Conservation (phyloP, 805 yeast species). For the Candida coquimbonensis region DNA sequence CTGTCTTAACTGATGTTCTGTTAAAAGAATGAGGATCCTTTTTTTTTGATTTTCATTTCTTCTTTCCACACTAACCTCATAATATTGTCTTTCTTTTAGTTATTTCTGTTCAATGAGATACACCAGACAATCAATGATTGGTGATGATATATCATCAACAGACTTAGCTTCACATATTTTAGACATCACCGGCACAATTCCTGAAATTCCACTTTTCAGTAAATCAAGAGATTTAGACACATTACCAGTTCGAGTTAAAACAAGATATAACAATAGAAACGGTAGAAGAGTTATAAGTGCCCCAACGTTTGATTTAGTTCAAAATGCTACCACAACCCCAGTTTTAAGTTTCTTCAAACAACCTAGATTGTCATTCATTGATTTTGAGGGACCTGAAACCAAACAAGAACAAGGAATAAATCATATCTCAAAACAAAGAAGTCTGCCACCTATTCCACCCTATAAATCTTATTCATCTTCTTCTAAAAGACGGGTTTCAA, state of each 20-base stretch:
- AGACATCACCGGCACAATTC: constrained; percentile 3
- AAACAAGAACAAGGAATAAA: background rate
- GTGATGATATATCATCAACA: constrained; percentile 4
- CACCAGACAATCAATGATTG: constrained; percentile 3
- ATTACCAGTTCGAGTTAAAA: constrained; percentile 7
- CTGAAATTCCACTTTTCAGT: background rate
- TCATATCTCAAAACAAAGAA: background rate
- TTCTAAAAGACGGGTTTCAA: background rate
- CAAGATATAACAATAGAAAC: constrained; percentile 2
- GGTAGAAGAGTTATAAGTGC: constrained; percentile 10
- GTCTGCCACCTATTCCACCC: constrained; percentile 1
- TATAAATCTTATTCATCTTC: background rate
- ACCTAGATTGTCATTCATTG: constrained; percentile 3
- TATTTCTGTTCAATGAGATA: constrained; percentile 2
- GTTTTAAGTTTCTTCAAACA: constrained; percentile 2
- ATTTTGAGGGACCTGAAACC: background rate
- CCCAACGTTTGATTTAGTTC: constrained; percentile 8
- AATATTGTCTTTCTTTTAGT: too few species aligned
- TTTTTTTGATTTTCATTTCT: too few species aligned
- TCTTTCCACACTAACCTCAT: too few species aligned
- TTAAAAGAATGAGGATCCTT: too few species aligned
- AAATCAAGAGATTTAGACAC: constrained; percentile 2
- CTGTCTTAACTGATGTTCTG: too few species aligned
- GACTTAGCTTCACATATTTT: constrained; percentile 2
- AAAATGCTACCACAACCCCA: background rate